Evolutionary conservation across 1,284 basidiomycete genomes (phyloP).

Genomic region (Moesziomyces globuligerus): DNA sequence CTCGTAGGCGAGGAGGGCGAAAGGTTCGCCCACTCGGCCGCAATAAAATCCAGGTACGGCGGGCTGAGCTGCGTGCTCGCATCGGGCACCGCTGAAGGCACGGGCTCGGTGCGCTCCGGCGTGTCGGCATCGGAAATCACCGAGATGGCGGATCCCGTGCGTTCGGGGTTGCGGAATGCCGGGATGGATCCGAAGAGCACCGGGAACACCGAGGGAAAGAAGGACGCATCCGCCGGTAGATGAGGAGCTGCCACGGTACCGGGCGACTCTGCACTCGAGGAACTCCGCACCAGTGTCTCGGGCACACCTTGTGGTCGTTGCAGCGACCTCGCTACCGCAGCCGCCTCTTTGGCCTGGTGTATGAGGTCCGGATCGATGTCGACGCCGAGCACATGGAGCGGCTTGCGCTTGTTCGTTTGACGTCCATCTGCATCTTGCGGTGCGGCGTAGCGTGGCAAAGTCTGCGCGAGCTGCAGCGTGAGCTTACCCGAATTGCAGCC

Average conservation of each 20-base stretch:
- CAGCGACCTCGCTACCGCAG: constrained; percentile 14
- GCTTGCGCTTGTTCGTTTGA: not conserved
- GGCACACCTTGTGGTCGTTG: constrained; percentile 7
- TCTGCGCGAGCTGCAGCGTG: constrained; percentile 32
- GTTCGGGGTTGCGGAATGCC: not conserved
- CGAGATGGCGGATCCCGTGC: too few species aligned
- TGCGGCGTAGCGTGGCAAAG: constrained; percentile 8
- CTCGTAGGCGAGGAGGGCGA: not conserved
- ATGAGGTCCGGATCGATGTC: constrained; percentile 38
- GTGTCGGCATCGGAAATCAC: not conserved
- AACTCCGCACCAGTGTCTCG: too few species aligned
- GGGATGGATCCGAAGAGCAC: constrained; percentile 16
- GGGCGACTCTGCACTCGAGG: not conserved
- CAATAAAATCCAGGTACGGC: constrained; percentile 13
- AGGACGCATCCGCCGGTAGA: constrained; percentile 11
- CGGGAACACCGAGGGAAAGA: constrained; percentile 35
- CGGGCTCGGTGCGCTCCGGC: not conserved
- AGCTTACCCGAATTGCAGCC: constrained; percentile 45
- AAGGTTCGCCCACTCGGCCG: constrained; percentile 24
- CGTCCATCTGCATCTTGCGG: too few species aligned
- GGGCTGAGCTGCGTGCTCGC: not conserved
- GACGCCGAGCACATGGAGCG: constrained; percentile 14
- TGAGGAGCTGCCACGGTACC: not conserved
- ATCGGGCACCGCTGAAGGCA: too few species aligned
- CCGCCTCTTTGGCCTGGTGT: constrained; percentile 23